Conservation (phyloP, 331 rosid genomes). For the Spiraea crenata region DNA sequence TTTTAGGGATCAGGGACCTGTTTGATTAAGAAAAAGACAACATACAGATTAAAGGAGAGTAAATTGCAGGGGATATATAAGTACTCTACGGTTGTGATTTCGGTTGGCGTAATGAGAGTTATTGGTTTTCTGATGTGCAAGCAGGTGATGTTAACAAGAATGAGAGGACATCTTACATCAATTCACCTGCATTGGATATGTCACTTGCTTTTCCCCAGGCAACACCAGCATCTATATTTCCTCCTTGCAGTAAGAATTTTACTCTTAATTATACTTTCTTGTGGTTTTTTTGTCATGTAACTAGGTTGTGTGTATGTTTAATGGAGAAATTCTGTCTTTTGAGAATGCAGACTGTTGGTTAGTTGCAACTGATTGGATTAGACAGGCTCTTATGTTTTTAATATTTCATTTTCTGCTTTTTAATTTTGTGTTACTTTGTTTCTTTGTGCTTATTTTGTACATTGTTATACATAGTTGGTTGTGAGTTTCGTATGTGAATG, state of each 20-base stretch:
- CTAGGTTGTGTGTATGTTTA: background rate
- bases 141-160: conserved; percentile 39
- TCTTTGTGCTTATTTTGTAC: background rate
- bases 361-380: background rate
- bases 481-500: background rate
- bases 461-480: background rate
- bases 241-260: conserved; percentile 50
- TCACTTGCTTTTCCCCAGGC: conserved; percentile 77
- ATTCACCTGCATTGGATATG: conserved; percentile 55
- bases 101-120: background rate
- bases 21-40: conserved; percentile 78
- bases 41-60: conserved; percentile 75
- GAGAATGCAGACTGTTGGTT: background rate
- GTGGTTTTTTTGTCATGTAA: background rate
- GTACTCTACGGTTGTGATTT: background rate
- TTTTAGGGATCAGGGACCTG: conserved; percentile 67
- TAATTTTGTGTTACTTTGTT: background rate
- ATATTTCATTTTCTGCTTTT: background rate
- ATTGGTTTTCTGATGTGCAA: background rate
- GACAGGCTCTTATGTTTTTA: background rate
- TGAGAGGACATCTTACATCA: conserved; percentile 43
- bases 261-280: background rate
- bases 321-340: background rate
- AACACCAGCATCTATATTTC: conserved; percentile 64
- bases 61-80: conserved; percentile 59